These are phyloP conservation scores for Talaromyces pinophilus DNA, from an alignment of 2,329 filamentous ascomycete genomes.

Conservation along the genomic window DNA sequence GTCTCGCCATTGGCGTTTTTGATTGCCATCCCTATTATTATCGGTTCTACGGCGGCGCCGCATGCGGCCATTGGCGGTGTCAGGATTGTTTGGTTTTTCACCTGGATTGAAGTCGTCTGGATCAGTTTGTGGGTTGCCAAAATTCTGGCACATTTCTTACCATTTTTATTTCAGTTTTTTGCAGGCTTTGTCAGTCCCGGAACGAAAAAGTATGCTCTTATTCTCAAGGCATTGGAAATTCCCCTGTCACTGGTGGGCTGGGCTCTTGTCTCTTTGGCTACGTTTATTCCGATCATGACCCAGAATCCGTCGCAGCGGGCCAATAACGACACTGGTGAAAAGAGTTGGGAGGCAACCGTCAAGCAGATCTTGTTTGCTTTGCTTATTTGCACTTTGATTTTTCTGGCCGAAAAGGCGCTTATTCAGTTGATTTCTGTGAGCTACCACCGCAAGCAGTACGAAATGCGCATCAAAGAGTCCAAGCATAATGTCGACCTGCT, in stretches of 20 bases:
- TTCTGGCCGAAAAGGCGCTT: slow-evolving; percentile 60
- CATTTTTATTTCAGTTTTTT: slow-evolving; percentile 61
- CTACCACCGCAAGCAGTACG: slow-evolving; percentile 68
- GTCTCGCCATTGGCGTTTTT: slow-evolving; percentile 58
- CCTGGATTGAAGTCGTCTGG: slow-evolving; percentile 67
- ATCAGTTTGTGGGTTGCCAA: slow-evolving; percentile 64
- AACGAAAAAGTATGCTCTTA: slow-evolving; percentile 63
- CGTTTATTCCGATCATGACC: slow-evolving; percentile 57
- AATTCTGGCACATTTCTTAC: slow-evolving; percentile 59
- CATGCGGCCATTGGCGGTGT: slow-evolving; percentile 57
- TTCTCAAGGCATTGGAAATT: slow-evolving; percentile 60
- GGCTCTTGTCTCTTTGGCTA: slow-evolving; percentile 61
- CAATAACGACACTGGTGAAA: slow-evolving; percentile 35
- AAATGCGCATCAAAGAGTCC: slow-evolving; percentile 76
- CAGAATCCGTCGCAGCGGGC: slow-evolving; percentile 42
- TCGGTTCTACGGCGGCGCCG: slow-evolving; percentile 56
- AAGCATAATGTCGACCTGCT: slow-evolving; percentile 84
- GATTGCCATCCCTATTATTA: slow-evolving; percentile 64
- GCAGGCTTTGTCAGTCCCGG: slow-evolving; percentile 65
- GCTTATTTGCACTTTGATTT: slow-evolving; percentile 58
- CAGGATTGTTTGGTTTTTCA: slow-evolving; percentile 62
- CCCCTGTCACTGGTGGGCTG: slow-evolving; percentile 63
- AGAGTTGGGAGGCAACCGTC: slow-evolving; percentile 56
- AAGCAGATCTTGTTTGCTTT: slow-evolving; percentile 61
- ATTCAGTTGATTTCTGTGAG: slow-evolving; percentile 68